Conservation (phyloP, 176 grass and related monocot species). For the Carex scoparia region DNA sequence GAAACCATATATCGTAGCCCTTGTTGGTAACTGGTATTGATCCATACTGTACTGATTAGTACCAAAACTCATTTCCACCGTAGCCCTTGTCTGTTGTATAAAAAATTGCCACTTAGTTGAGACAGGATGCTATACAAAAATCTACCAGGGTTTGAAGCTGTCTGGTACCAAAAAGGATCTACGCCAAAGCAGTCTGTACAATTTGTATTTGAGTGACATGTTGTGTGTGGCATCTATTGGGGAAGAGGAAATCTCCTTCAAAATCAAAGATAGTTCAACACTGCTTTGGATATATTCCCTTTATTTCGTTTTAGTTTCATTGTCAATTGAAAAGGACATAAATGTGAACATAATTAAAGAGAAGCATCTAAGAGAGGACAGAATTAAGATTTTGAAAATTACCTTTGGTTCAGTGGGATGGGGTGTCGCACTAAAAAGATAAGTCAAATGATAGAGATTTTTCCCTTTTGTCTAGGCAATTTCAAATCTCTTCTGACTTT, state of each 20-base stretch:
- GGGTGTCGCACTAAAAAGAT: conserved; percentile 3
- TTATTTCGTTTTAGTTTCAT: not conserved
- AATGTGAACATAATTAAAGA: conserved; percentile 24
- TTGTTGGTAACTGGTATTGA: not conserved
- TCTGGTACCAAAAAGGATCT: not conserved
- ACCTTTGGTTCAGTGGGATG: conserved; percentile 19
- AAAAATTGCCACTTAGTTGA: not conserved
- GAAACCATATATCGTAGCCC: not conserved
- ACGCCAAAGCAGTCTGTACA: not conserved
- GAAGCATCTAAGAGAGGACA: conserved; percentile 17
- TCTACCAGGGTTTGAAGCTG: not conserved
- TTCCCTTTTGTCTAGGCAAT: not conserved
- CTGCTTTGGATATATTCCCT: conserved; percentile 18
- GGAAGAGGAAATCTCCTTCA: not conserved
- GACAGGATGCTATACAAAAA: not conserved
- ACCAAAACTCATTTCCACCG: not conserved
- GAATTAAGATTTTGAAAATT: conserved; percentile 20
- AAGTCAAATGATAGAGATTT: conserved; percentile 16
- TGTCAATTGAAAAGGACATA: conserved; percentile 22
- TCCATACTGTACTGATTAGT: not conserved
- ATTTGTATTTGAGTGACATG: not conserved
- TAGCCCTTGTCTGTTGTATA: not conserved
- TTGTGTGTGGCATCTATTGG: not conserved
- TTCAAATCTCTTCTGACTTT: conserved; percentile 4
- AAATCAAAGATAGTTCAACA: not conserved